phyloP scores from a whole-genome alignment of 2,329 filamentous ascomycete species.

The Stagonosporopsis rhizophila region DNA sequence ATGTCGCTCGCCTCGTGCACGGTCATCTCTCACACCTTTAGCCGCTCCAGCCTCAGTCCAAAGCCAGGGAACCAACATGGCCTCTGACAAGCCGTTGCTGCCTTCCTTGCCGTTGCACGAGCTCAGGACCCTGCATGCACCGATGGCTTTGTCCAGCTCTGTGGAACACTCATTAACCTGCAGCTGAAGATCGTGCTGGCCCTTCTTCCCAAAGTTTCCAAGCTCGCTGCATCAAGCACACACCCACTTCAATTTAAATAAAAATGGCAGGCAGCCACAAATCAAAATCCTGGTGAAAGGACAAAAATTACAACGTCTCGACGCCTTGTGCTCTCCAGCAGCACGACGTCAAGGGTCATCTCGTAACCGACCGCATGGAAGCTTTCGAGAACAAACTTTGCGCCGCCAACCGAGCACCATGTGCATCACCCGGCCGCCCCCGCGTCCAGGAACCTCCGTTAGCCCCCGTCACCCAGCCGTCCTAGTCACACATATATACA shows the following conservation, averaged over 20 bases:
- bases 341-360: conserved; percentile 28
- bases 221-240: background rate
- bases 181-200: conserved; percentile 1
- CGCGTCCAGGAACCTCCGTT: conserved; percentile 21
- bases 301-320: too few relatives aligned
- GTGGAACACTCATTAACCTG: conserved; percentile 15
- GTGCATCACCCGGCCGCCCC: conserved; percentile 28
- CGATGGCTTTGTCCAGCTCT: conserved; percentile 25
- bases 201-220: background rate
- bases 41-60: conserved; percentile 30
- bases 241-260: background rate
- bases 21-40: conserved; percentile 38
- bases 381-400: conserved; percentile 29
- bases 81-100: conserved; percentile 24
- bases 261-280: too few relatives aligned
- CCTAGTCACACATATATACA: background rate
- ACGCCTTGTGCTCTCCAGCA: background rate
- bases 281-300: too few relatives aligned
- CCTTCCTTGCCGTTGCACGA: conserved; percentile 22
- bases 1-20: conserved; percentile 33
- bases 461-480: conserved; percentile 3
- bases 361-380: conserved; percentile 28
- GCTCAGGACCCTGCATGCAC: conserved; percentile 25
- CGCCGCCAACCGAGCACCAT: conserved; percentile 33
- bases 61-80: conserved; percentile 14